Evolutionary conservation across 2,329 filamentous ascomycete genomes (phyloP).

Genomic region (Cercospora sojina): DNA sequence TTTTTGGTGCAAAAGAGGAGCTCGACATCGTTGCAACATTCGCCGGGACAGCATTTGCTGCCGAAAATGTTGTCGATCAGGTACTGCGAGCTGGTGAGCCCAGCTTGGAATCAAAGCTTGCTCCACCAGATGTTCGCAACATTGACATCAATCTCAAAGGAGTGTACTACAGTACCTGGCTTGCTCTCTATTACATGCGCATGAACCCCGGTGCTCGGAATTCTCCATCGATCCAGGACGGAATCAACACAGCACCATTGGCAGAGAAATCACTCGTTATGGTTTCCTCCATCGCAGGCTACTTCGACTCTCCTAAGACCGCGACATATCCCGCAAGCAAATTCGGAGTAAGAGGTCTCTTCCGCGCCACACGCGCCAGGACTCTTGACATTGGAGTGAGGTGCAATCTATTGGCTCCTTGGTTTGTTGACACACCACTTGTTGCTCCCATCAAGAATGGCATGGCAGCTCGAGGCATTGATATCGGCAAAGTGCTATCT

Average conservation of each 20-base stretch:
- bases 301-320: not conserved
- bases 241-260: not conserved
- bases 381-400: not conserved
- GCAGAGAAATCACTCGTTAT: not conserved
- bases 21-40: not conserved
- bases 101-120: not conserved
- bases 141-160: not conserved
- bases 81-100: not conserved
- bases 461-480: not conserved
- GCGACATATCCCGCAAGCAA: not conserved
- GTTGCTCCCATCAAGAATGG: not conserved
- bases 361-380: not conserved
- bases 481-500: not conserved
- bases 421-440: not conserved
- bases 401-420: not conserved
- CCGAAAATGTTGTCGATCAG: not conserved
- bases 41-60: not conserved
- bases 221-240: not conserved
- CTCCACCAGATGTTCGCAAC: not conserved
- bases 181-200: not conserved
- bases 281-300: not conserved
- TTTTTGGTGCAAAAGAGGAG: not conserved
- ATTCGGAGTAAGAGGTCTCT: not conserved
- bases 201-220: not conserved
- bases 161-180: not conserved